Percentiles rank a stretch among this genome's conserved stretches.
Conservation (phyloP, 225 moss, liverwort and hornwort species). For the Ulota crispa region DNA sequence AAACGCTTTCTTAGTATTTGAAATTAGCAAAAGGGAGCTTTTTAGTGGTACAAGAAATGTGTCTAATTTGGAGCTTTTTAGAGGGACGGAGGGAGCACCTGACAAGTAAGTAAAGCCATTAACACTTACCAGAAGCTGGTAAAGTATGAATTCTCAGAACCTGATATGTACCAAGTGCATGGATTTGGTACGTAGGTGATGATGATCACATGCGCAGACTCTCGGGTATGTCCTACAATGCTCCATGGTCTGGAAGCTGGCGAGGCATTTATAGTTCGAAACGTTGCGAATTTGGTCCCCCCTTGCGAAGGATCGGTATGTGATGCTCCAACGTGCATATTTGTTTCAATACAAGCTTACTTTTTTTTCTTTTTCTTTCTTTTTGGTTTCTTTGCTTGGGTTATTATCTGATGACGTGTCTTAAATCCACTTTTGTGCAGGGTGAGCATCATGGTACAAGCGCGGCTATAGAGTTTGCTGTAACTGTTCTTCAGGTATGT, state of each 20-base stretch:
- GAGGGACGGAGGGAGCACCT: too few relatives aligned
- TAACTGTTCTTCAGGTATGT: conserved; percentile 67
- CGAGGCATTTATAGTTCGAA: conserved; percentile 83
- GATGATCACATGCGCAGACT: conserved; percentile 93
- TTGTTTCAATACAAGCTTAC: neutral
- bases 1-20: too few relatives aligned
- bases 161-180: conserved; percentile 2
- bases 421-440: conserved; percentile 34
- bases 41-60: too few relatives aligned
- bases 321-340: neutral
- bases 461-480: conserved; percentile 84
- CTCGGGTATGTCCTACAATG: conserved; percentile 87
- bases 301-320: conserved; percentile 64
- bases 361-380: neutral
- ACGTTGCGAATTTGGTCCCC: conserved; percentile 94
- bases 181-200: conserved; percentile 64
- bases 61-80: too few relatives aligned
- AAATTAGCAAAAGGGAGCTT: too few relatives aligned
- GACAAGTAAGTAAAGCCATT: neutral
- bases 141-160: neutral
- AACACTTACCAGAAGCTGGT: neutral
- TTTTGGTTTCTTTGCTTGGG: neutral
- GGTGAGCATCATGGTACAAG: conserved; percentile 77
- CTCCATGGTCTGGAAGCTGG: conserved; percentile 86
- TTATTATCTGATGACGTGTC: conserved; percentile 11